phyloP scores from a whole-genome alignment of 257 asterid genomes.

The Solanum ahanhuiri region DNA sequence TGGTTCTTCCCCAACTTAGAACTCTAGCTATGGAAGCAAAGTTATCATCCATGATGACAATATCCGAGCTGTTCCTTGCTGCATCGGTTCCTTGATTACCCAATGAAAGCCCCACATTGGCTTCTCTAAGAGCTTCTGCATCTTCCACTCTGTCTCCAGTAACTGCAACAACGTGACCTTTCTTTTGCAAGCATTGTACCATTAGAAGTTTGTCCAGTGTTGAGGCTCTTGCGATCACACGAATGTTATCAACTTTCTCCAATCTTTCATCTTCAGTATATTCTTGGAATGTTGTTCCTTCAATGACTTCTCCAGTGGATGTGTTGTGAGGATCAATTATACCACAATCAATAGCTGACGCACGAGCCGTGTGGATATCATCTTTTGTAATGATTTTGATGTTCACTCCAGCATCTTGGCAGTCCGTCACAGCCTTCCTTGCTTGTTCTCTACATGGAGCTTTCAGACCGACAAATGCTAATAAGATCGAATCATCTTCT shows the following conservation, averaged over 20 bases:
- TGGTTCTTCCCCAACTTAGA: conserved; percentile 64
- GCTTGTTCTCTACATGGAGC: conserved; percentile 5
- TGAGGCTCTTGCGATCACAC: conserved; percentile 61
- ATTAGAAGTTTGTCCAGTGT: conserved; percentile 40
- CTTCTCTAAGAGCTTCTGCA: conserved; percentile 52
- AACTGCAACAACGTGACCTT: conserved; percentile 73
- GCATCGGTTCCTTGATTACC: conserved; percentile 57
- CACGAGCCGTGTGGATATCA: conserved; percentile 48
- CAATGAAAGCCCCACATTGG: conserved; percentile 52
- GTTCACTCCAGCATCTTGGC: conserved; percentile 42
- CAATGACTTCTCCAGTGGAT: conserved; percentile 25
- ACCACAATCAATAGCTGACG: conserved; percentile 60
- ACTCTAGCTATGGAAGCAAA: conserved; percentile 44
- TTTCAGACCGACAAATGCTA: too few relatives aligned
- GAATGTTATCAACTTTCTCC: conserved; percentile 23
- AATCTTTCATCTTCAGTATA: conserved; percentile 26
- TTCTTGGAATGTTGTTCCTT: conserved; percentile 39
- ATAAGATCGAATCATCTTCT: too few relatives aligned
- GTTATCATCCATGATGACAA: conserved; percentile 54
- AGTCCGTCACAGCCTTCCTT: conserved; percentile 34
- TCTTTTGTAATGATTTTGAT: conserved; percentile 60
- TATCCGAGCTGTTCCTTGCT: conserved; percentile 62
- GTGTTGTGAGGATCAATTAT: conserved; percentile 23
- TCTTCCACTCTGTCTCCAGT: conserved; percentile 55
- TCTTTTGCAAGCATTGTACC: conserved; percentile 40